These are phyloP conservation scores for Chlamydomonas reinhardtii DNA, from an alignment of 163 green algal genomes.

Conservation along the genomic window DNA sequence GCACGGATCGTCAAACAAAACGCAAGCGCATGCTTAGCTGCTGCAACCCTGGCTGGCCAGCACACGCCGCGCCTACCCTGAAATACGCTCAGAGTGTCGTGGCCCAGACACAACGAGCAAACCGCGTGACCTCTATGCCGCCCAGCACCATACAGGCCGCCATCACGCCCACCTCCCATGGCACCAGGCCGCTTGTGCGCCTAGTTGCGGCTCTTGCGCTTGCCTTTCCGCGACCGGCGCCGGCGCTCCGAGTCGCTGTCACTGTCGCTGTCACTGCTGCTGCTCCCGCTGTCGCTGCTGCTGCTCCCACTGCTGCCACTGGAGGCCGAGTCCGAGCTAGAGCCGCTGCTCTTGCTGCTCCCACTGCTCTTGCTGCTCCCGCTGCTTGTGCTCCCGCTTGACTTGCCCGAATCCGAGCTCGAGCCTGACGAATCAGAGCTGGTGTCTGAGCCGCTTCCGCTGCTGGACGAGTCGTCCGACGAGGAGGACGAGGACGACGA, in stretches of 20 bases:
- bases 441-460: constrained; percentile 32
- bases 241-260: constrained; percentile 20
- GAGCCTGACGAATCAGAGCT: not conserved
- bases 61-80: no score
- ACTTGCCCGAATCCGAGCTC: not conserved
- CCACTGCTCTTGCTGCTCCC: constrained; percentile 6
- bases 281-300: not conserved
- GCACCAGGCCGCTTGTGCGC: no score
- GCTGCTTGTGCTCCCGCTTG: not conserved
- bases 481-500: constrained; percentile 32
- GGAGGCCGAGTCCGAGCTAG: not conserved
- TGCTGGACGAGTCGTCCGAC: constrained; percentile 26
- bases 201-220: not conserved
- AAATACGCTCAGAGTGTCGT: no score
- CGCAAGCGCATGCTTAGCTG: no score
- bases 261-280: not conserved
- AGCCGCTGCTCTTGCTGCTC: constrained; percentile 1
- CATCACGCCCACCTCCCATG: no score
- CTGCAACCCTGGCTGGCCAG: no score
- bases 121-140: no score
- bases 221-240: not conserved
- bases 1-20: no score
- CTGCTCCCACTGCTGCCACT: constrained; percentile 13
- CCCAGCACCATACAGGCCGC: no score
- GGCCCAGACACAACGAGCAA: no score